Base-by-base conservation (phyloP, 2,329 filamentous ascomycete genomes). In the Aspergillus carbonarius region DNA sequence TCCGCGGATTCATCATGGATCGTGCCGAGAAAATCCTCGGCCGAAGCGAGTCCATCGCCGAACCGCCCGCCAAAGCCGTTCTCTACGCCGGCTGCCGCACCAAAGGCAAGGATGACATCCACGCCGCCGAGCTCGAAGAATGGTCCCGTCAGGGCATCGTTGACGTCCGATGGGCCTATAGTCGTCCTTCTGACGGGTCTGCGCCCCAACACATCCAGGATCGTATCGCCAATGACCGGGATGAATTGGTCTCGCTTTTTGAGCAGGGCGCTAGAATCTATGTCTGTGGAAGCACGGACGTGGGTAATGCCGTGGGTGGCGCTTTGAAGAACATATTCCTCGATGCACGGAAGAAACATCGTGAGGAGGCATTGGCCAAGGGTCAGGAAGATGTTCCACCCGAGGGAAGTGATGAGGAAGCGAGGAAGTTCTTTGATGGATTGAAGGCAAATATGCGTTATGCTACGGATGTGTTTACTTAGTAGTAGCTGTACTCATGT, bases 61-160 rank as follows among this genome's bases (percentile, higher is more conserved):
- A 63, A 4, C 61, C 68, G 7, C 68, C 72, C 3, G 74, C 72
- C 12, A 69, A 69, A 39, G 73, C 72, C 0, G 57, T 77, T 10
- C 57, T 77, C 5, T 75, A 76, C 54, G 63, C 71, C 13, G 75
- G 75, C 32, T 76, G 74, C 37, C 73, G 74, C 7, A 69, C 68
- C 1, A 62, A 73, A 35, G 68, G 68, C 17, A 64, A 68, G 27
- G 75, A 77, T 42, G 69, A 74, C 46, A 67, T 77, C n/a, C 73
- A 76, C 57, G 68, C 69, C 0, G 61, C 60, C 0, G 71, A 77
- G 53, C 58, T 77, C 30, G 68, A 67, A 0, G 66, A 71, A 86
- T 92, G 89, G 89, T 80, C 86, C 66, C 61, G 68, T 0, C 68
- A 79, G 0, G 88, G 88, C 2, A 86, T 82, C 0, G 86, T 91